Evolutionary conservation across 2,329 filamentous ascomycete species (phyloP), one percentile per base, ranked within the genome.

Genomic region (Scedosporium aurantiacum): DNA sequence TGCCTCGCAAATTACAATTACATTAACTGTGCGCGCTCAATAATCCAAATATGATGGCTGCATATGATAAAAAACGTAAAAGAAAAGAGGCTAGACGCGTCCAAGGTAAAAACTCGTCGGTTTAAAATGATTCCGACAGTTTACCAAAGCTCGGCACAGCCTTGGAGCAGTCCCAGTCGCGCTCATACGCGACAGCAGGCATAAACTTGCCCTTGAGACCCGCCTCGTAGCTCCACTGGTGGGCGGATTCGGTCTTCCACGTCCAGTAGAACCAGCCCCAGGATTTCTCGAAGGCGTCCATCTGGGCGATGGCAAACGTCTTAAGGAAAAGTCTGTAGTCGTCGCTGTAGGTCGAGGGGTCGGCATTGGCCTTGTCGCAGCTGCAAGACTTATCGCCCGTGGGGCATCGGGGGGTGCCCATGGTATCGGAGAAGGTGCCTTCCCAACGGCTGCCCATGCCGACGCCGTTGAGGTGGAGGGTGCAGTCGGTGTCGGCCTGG

Each of bases 241-340:
- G 79, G 57, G 89, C 86, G 65, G 75, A 80, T 78, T 97, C 93
- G 32, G 93, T 96, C 75, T 91, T 84, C 93, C 94, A 96, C 40
- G 92, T 97, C 94, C 94, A 99, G 76, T 99, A 99, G 76, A 96
- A 97, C 94, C 94, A 99, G 57, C 94, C 94, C 87, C 89, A 94
- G 5, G 90, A 91, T 65, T 87, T 86, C 74, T 97, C 93, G 70
- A 97, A 99, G 63, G 87, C 90, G 67, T 87, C 81, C 90, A 99
- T 99, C 77, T 99, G 94, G 60, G 92, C 94, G 74, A 96, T 88
- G 5, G 94, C 94, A 75, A 97, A 97, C 74, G 89, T 90, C 65
- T 84, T 82, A 64, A 99, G 78, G 74, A 93, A 97, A 66, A 85
- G 76, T 76, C 94, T 96, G 76, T 99, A 99, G 4, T 78, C 76